Evolutionary conservation across 75 land plant genomes (phyloP).

Genomic region (Ceratopteris richardii): DNA sequence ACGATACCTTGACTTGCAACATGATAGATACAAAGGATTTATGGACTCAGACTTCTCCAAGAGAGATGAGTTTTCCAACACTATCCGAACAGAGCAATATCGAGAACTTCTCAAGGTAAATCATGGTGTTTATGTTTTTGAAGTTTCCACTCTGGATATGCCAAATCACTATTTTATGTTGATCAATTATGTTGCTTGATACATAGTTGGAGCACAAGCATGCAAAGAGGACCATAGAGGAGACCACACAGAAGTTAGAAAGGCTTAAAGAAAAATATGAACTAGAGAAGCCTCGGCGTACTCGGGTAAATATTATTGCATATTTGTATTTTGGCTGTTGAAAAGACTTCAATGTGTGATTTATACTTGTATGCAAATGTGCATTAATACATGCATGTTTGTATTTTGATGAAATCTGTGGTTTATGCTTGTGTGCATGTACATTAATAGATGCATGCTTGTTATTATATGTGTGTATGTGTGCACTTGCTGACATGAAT

Average conservation of each 20-base stretch:
- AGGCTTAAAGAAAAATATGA: constrained; percentile 11
- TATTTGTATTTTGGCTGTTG: too few species aligned
- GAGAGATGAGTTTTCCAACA: constrained; percentile 29
- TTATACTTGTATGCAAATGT: too few species aligned
- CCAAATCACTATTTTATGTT: too few species aligned
- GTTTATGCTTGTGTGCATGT: too few species aligned
- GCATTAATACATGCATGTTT: constrained; percentile 2
- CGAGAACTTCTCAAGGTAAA: constrained; percentile 23
- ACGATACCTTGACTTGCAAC: constrained; percentile 23
- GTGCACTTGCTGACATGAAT: too few species aligned
- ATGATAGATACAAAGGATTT: constrained; percentile 32
- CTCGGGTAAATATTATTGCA: constrained; percentile 9
- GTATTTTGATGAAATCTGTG: background rate
- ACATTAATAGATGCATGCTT: background rate
- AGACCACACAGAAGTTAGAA: constrained; percentile 8
- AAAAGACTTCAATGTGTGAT: too few species aligned
- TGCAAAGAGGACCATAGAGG: constrained; percentile 17
- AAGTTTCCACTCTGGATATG: too few species aligned
- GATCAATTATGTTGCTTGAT: too few species aligned
- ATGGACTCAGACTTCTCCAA: constrained; percentile 31
- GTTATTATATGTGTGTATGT: too few species aligned
- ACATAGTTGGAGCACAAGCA: constrained; percentile 24
- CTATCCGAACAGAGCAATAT: constrained; percentile 32
- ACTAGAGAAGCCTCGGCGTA: constrained; percentile 17
- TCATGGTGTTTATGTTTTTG: background rate